Base-by-base conservation (phyloP, 768 basidiomycete genomes). In the Auriscalpium vulgare region DNA sequence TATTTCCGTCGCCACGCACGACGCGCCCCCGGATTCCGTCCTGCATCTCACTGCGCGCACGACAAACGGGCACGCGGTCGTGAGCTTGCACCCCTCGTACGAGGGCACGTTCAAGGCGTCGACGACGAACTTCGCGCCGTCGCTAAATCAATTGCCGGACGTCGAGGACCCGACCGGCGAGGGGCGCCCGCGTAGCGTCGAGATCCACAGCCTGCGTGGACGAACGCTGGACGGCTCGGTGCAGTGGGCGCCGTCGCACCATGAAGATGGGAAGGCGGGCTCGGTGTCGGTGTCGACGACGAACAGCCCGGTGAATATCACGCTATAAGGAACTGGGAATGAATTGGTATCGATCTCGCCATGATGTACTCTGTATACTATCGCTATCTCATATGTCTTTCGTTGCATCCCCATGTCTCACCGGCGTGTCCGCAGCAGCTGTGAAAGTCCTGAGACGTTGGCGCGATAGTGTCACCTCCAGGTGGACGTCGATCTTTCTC, bases 31-130 rank as follows among this genome's bases (percentile, higher is more conserved):
- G 40, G 65, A 71, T 56, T 69, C 74, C n/a, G 44, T 64, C 44
- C 64, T 79, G 46, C 54, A 55, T 5, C 63, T 73, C 29, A 50
- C 50, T 1, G 71, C 64, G n/a, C 55, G 48, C 34, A 69, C 76
- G 37, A 64, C 65, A 1, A 69, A 72, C 11, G 57, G 66, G 7
- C 56, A 19, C 1, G 65, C 69, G 10, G 53, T 59, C 14, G 63
- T 70, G 0, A 49, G 54, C 40, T 67, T 77, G 4, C 69, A 72
- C 49, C 51, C 61, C 23, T 70, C 73, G 2, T 80, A 69, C 57
- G 78, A 80, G 55, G 78, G 78, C 36, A 54, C 50, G 8, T 76
- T 76, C 64, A 56, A 56, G n/a, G 53, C 74, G 36, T 48, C 51
- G 35, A 70, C 69, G 1, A 51, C 68, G 34, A 56, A 69, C 57